Conservation (phyloP, 345 rosid species). For the Camelina hispida region DNA sequence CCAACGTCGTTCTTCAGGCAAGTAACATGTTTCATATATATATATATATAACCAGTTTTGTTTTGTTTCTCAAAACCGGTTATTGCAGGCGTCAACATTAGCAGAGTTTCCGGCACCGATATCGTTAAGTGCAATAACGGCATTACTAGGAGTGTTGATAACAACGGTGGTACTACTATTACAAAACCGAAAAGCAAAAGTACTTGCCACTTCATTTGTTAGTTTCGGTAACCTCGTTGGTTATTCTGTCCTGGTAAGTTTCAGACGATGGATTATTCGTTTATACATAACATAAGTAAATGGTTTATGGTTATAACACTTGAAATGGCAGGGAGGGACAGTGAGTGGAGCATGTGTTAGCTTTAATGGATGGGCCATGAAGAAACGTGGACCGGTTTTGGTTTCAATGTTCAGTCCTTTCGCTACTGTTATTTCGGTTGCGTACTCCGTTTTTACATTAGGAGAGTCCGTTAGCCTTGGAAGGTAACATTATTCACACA, state of each 20-base stretch:
- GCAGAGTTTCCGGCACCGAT: constrained; percentile 90
- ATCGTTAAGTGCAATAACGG: constrained; percentile 73
- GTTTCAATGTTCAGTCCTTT: constrained; percentile 89
- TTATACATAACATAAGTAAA: not conserved
- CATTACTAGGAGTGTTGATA: constrained; percentile 68
- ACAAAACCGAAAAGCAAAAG: constrained; percentile 46
- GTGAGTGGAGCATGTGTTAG: constrained; percentile 73
- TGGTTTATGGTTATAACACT: not conserved
- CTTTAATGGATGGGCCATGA: constrained; percentile 95
- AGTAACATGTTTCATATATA: not conserved
- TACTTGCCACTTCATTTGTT: constrained; percentile 50
- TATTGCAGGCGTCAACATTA: constrained; percentile 65
- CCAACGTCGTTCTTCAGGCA: constrained; percentile 82
- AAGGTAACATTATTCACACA: constrained; percentile 56
- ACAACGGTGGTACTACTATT: constrained; percentile 57
- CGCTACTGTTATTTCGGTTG: constrained; percentile 64
- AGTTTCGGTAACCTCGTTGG: constrained; percentile 49
- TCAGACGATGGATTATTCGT: not conserved
- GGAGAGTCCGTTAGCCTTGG: constrained; percentile 68
- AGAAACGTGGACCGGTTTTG: constrained; percentile 87
- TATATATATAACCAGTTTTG: not conserved
- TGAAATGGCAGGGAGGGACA: constrained; percentile 55
- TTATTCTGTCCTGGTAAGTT: constrained; percentile 64
- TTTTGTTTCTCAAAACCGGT: not conserved
- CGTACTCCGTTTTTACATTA: constrained; percentile 59